Percentiles rank a stretch among this genome's conserved stretches.
phyloP scores from a whole-genome alignment of 345 rosid species.

The Atalantia buxifolia region DNA sequence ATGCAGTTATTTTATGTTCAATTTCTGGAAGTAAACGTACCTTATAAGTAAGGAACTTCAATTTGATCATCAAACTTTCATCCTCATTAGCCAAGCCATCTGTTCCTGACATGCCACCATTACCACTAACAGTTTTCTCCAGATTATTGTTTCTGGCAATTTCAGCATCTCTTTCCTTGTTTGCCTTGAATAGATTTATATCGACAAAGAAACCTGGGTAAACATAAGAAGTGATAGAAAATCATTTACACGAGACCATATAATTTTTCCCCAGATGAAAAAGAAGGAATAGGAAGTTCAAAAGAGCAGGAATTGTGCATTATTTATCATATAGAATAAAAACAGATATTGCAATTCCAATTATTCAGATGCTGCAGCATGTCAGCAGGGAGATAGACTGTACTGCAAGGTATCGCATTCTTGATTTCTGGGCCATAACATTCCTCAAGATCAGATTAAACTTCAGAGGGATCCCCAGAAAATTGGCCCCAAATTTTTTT shows the following conservation, averaged over 20 bases:
- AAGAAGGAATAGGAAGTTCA: neutral
- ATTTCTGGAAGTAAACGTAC: constrained; percentile 27
- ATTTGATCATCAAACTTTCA: constrained; percentile 87
- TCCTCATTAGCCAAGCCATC: constrained; percentile 80
- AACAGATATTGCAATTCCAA: neutral
- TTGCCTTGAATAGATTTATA: constrained; percentile 79
- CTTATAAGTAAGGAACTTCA: constrained; percentile 94
- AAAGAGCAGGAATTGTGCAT: neutral
- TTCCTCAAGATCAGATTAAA: neutral
- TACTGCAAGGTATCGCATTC: neutral
- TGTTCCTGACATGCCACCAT: constrained; percentile 27
- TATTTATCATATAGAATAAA: neutral
- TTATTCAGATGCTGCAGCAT: neutral
- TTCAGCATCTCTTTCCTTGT: constrained; percentile 55
- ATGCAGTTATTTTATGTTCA: neutral
- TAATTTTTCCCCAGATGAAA: neutral
- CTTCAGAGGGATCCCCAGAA: neutral
- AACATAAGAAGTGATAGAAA: constrained; percentile 14
- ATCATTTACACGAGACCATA: constrained; percentile 1
- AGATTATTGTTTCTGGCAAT: constrained; percentile 34
- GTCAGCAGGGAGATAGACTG: neutral
- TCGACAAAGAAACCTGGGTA: constrained; percentile 85
- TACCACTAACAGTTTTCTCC: constrained; percentile 38
- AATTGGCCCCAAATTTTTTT: neutral
- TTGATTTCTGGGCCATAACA: neutral